phyloP scores from a whole-genome alignment of 345 rosid genomes.

The Citrus hindsii region DNA sequence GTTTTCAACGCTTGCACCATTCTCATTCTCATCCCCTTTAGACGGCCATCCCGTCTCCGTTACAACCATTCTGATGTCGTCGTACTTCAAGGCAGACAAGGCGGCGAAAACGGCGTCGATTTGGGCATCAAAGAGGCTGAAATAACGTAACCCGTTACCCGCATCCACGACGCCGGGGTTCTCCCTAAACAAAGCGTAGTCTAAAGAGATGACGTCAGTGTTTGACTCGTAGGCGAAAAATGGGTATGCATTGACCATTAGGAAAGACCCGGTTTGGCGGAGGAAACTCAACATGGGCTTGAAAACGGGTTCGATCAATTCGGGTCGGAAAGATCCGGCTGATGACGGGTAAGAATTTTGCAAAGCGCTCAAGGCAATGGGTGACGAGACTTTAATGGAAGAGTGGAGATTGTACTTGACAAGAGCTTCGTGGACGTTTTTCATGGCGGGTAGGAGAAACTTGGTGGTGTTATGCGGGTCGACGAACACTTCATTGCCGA shows the following conservation, averaged over 20 bases:
- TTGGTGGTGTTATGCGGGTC: constrained; percentile 74
- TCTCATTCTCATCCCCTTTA: constrained; percentile 73
- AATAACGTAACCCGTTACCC: constrained; percentile 74
- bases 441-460: constrained; percentile 77
- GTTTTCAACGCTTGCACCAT: constrained; percentile 62
- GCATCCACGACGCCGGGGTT: constrained; percentile 90
- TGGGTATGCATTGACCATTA: constrained; percentile 91
- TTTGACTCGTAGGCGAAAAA: constrained; percentile 93
- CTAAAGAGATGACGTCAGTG: constrained; percentile 84
- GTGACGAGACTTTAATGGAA: constrained; percentile 75
- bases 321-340: constrained; percentile 82
- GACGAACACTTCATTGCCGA: constrained; percentile 91
- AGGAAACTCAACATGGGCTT: constrained; percentile 81
- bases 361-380: constrained; percentile 78
- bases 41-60: constrained; percentile 99
- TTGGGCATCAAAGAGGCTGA: constrained; percentile 91
- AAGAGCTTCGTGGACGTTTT: constrained; percentile 75
- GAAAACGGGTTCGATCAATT: constrained; percentile 64
- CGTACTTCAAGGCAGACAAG: constrained; percentile 67
- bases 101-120: constrained; percentile 97
- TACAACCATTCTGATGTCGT: constrained; percentile 62
- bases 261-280: constrained; percentile 80
- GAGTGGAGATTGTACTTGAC: constrained; percentile 54
- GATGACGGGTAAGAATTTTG: constrained; percentile 89
- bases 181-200: constrained; percentile 82